These are phyloP conservation scores for Chenopodium suecicum DNA, from an alignment of 148 eudicot genomes.

Conservation along the genomic window DNA sequence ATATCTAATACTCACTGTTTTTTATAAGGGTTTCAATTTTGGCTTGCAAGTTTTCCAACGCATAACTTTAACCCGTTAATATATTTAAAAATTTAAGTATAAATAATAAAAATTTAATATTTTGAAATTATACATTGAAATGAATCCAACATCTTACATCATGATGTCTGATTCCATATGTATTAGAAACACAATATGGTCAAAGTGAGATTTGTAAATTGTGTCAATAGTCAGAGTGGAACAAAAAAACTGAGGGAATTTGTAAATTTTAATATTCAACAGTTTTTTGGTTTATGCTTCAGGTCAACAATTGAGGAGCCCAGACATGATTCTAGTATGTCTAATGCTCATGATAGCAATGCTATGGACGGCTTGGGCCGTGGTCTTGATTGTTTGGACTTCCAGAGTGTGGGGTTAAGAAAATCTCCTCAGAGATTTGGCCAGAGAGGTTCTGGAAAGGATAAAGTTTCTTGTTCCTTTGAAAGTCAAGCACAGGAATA, in stretches of 20 bases:
- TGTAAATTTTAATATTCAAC: neutral
- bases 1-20: neutral
- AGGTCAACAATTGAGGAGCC: slow-evolving; percentile 53
- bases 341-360: slow-evolving; percentile 27
- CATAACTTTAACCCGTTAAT: no score
- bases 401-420: slow-evolving; percentile 23
- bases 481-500: slow-evolving; percentile 27
- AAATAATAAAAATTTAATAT: no score
- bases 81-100: no score
- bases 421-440: slow-evolving; percentile 28
- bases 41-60: no score
- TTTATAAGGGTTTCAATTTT: no score
- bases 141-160: no score
- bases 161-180: no score
- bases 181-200: no score
- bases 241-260: no score
- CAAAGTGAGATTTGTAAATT: no score
- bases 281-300: slow-evolving; percentile 27
- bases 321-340: slow-evolving; percentile 32
- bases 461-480: slow-evolving; percentile 24
- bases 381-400: slow-evolving; percentile 32
- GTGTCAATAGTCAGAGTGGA: no score
- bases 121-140: no score
- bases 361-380: slow-evolving; percentile 27
- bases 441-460: slow-evolving; percentile 22